Base-by-base conservation (phyloP, 805 yeast species). In the Metschnikowia borealis region DNA sequence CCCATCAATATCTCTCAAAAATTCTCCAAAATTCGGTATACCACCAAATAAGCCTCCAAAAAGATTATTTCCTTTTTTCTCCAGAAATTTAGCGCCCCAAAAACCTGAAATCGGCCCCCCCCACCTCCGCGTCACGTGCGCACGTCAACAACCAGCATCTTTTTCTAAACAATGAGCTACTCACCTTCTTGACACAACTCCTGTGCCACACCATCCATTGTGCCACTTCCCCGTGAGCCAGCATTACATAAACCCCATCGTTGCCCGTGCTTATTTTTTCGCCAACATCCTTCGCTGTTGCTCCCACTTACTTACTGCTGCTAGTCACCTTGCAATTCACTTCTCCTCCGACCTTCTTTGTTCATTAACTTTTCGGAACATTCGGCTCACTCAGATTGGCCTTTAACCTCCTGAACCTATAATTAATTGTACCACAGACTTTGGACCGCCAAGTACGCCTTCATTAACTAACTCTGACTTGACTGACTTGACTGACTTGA, bases 101-200 rank as follows among this genome's bases (percentile, higher is more conserved):
- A 3, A 26, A 8, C 29, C 11, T 26, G 11, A 26, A 26, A 8
- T 8, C 13, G 11, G 5, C 29, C 29, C 5, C 20, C 26, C 8
- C 29, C 40, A 20, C 29, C 14, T 17, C n/a, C 13, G 5, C 36
- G 36, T 41, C 44, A 41, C 44, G 44, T 41, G 44, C 44, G 44
- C 44, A 14, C 36, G 31, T 41, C 15, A 32, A 7, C n/a, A 40
- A 41, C 44, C 44, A 41, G 36, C 44, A 17, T 31, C 36, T 31
- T 41, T 41, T 18, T 41, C 36, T 31, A 31, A 41, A 41, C 44
- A 41, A 31, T 41, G 29, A 17, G 14, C n/a, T 11, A 32, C 29
- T 20, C 37, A 31, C 41, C 41, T 18, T 38, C 29, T 41, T 13
- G 13, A 7, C 35, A 31, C 36, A 15, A 40, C 44, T 34, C 44